These are phyloP conservation scores for Colletotrichum costaricense DNA, from an alignment of 2,329 filamentous ascomycete genomes.

Conservation along the genomic window DNA sequence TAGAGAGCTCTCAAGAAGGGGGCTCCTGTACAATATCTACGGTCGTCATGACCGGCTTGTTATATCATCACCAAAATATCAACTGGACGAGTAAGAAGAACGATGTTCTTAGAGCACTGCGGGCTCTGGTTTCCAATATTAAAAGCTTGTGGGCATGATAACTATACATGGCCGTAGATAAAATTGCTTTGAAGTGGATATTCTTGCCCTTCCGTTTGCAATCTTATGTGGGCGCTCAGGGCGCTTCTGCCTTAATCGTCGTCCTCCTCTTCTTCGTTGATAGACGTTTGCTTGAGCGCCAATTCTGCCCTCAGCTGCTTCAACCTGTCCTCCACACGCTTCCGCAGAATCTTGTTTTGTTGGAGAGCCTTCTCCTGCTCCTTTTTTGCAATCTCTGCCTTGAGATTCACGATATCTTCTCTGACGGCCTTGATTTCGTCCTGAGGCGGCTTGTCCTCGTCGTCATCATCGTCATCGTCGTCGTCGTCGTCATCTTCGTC, in stretches of 20 bases:
- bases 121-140: slow-evolving; percentile 1
- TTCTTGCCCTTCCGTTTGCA: not conserved
- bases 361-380: slow-evolving; percentile 57
- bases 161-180: slow-evolving; percentile 13
- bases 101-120: not conserved
- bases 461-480: slow-evolving; percentile 66
- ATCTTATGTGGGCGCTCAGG: not conserved
- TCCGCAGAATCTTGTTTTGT: slow-evolving; percentile 60
- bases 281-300: slow-evolving; percentile 57
- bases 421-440: slow-evolving; percentile 66
- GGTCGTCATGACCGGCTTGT: slow-evolving; percentile 19
- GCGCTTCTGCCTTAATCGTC: slow-evolving; percentile 35
- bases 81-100: not conserved
- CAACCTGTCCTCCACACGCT: slow-evolving; percentile 62
- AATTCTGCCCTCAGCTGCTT: slow-evolving; percentile 58
- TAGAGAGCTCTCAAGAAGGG: slow-evolving; percentile 14
- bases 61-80: slow-evolving; percentile 22
- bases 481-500: slow-evolving; percentile 65
- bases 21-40: slow-evolving; percentile 33
- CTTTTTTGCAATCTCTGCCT: slow-evolving; percentile 60
- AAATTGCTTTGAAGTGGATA: not conserved
- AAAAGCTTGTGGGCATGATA: slow-evolving; percentile 1
- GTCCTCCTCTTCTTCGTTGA: slow-evolving; percentile 45
- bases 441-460: slow-evolving; percentile 52
- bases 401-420: slow-evolving; percentile 64